A percentile compares a stretch with the other conserved stretches of the same genome.
Evolutionary conservation across 1,284 basidiomycete genomes (phyloP).

Genomic region (Apiotrichum brassicae): DNA sequence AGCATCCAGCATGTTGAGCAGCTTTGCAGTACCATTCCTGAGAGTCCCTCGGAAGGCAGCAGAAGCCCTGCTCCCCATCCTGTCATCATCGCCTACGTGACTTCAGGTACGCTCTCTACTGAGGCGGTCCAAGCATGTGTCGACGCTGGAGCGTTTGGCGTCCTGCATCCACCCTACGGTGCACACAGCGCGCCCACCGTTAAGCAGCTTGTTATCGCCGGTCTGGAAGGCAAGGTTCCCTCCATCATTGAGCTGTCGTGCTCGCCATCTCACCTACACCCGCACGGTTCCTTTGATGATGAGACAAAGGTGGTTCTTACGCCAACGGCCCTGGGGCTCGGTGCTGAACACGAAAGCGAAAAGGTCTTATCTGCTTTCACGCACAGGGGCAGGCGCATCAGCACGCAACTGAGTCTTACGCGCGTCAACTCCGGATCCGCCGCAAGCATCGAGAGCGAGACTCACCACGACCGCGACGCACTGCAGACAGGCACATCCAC

Average conservation of each 20-base stretch:
- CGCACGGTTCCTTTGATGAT: slow-evolving; percentile 11
- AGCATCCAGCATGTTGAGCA: slow-evolving; percentile 28
- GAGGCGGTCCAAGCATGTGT: slow-evolving; percentile 34
- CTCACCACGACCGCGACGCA: neutral
- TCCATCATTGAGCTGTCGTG: slow-evolving; percentile 11
- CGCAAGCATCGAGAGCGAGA: neutral
- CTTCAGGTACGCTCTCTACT: slow-evolving; percentile 34
- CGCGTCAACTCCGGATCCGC: slow-evolving; percentile 4
- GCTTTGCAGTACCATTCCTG: slow-evolving; percentile 37
- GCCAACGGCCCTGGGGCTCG: slow-evolving; percentile 35
- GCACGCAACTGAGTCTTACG: slow-evolving; percentile 7
- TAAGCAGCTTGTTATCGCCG: slow-evolving; percentile 27
- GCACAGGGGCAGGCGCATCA: slow-evolving; percentile 3
- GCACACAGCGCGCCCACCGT: slow-evolving; percentile 23
- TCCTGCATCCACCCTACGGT: slow-evolving; percentile 43
- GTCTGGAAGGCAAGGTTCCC: slow-evolving; percentile 18
- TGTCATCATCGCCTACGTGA: slow-evolving; percentile 42
- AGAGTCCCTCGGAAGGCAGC: slow-evolving; percentile 29
- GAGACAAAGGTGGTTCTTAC: slow-evolving; percentile 32
- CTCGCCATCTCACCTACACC: neutral
- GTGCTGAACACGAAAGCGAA: slow-evolving; percentile 38
- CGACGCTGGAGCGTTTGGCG: slow-evolving; percentile 38
- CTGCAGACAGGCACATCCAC: neutral
- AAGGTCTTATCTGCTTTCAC: slow-evolving; percentile 22
- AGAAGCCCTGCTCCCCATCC: slow-evolving; percentile 22